phyloP scores from a whole-genome alignment of 1,139 yeast species.

The Debaryomyces nepalensis region DNA sequence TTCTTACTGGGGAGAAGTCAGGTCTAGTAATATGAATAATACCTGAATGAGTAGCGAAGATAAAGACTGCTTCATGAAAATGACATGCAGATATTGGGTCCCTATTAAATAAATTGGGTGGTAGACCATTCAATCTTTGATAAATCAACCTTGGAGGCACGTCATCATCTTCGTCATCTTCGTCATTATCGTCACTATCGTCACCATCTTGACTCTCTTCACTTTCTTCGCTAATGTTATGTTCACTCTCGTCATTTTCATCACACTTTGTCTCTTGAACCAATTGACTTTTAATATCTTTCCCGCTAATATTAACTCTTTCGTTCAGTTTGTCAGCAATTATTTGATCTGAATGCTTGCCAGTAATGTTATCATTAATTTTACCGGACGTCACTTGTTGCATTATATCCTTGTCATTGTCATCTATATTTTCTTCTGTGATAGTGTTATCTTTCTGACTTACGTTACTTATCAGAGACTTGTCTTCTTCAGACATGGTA shows the following conservation, averaged over 20 bases:
- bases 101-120: slow-evolving; percentile 65
- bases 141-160: slow-evolving; percentile 81
- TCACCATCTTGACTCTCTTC: neutral
- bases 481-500: neutral
- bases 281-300: too few species aligned
- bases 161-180: slow-evolving; percentile 46
- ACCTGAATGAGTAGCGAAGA: slow-evolving; percentile 92
- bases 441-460: neutral
- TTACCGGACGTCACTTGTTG: neutral
- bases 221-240: neutral
- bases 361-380: neutral
- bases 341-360: neutral
- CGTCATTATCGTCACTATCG: neutral
- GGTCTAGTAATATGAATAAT: slow-evolving; percentile 68
- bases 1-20: slow-evolving; percentile 61
- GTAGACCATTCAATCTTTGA: slow-evolving; percentile 65
- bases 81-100: slow-evolving; percentile 79
- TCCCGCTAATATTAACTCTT: too few species aligned
- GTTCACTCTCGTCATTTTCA: too few species aligned
- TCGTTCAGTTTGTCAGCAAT: too few species aligned
- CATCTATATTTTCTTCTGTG: neutral
- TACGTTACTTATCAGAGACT: neutral
- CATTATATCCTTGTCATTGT: neutral
- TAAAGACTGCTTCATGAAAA: slow-evolving; percentile 61
- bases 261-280: too few species aligned